Base-by-base conservation (phyloP, 2,329 filamentous ascomycete species). In the Lachnellula arida region DNA sequence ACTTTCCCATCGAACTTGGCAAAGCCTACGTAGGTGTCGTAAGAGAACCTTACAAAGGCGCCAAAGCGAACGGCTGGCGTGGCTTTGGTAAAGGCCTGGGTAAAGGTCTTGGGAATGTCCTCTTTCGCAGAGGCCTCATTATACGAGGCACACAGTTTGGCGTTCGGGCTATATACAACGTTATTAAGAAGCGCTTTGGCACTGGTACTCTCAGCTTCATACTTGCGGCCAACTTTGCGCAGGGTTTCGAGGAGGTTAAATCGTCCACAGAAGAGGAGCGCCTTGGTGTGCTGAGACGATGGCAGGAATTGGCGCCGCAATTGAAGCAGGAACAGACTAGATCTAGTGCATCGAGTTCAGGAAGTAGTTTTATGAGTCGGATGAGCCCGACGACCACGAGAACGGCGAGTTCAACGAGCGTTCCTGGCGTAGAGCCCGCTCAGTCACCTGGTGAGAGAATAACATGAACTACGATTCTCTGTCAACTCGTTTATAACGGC, bases 171-270 rank as follows among this genome's bases (percentile, higher is more conserved):
- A 35, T 65, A 4, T 67, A 66, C 55, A 55, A 68, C 11, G 42
- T 54, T 7, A 61, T 68, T 42, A 63, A 57, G 46, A 63, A 65
- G 53, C 50, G 46, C 2, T 49, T 67, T 51, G 63, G 60, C 25
- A 50, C 55, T 17, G 64, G 60, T 42, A 67, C 63, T 1, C 22
- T 68, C 34, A 67, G 63, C 53, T 69, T 64, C 51, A 68, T 68
- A 39, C 60, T 69, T 15, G 66, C 67, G 11, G 60, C 61, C 5
- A 57, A 64, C 42, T 67, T 66, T 55, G 54, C 61, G 37, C 52
- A 65, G 40, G 65, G 66, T 3, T 67, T 64, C 40, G 66, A 68
- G 37, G 61, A 66, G 43, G 59, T 57, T 5, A 62, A 59, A 49
- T 32, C 44, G 11, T 57, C 64, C 23, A 64, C 57, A 1, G 61